Evolutionary conservation across 1,284 basidiomycete genomes (phyloP).

Genomic region (Neolentinus lepideus): DNA sequence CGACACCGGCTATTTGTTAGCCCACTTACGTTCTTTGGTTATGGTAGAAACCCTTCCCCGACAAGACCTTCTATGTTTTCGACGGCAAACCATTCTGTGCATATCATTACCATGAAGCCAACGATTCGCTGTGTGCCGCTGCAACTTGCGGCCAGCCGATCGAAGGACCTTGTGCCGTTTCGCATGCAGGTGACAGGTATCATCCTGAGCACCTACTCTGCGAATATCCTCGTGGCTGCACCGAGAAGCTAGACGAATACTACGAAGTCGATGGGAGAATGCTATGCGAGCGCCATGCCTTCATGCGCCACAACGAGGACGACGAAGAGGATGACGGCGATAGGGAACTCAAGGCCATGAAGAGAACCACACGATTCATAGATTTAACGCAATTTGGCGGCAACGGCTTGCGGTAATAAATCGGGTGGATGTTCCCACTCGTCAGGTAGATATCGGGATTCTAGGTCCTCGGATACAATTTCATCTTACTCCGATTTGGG

Average conservation of each 20-base stretch:
- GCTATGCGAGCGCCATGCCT: constrained; percentile 74
- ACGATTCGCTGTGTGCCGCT: constrained; percentile 78
- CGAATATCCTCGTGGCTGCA: constrained; percentile 44
- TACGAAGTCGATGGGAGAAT: constrained; percentile 81
- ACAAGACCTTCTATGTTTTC: constrained; percentile 83
- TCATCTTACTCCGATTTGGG: background rate
- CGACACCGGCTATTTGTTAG: constrained; percentile 3
- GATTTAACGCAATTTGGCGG: constrained; percentile 14
- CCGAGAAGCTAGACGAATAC: constrained; percentile 64
- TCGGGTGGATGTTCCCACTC: background rate
- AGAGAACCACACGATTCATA: constrained; percentile 54
- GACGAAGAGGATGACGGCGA: constrained; percentile 23
- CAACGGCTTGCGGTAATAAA: constrained; percentile 11
- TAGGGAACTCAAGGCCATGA: constrained; percentile 30
- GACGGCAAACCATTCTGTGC: constrained; percentile 83
- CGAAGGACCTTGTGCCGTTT: constrained; percentile 85
- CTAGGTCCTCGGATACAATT: background rate
- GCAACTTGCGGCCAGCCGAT: constrained; percentile 78
- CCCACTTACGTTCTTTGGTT: constrained; percentile 4
- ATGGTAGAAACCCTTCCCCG: constrained; percentile 75
- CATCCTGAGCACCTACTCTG: constrained; percentile 82
- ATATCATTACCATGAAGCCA: constrained; percentile 86
- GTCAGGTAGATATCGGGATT: background rate
- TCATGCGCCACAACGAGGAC: constrained; percentile 13
- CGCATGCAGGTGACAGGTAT: constrained; percentile 68